Evolutionary conservation across 352 stramenopile species (phyloP), one percentile per base, ranked within the genome.

Genomic region (Phytophthora multivora): DNA sequence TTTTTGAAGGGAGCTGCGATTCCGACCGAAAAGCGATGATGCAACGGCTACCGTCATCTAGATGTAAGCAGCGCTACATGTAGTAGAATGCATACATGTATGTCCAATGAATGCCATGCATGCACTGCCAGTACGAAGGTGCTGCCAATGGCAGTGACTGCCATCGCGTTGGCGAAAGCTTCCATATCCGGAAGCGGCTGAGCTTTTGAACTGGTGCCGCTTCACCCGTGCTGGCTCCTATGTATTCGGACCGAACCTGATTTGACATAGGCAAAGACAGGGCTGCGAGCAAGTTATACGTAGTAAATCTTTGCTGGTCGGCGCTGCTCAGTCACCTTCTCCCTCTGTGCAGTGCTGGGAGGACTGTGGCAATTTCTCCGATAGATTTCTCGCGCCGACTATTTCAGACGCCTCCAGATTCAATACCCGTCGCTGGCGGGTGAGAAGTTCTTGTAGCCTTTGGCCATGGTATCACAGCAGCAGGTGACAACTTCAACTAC

Each of bases 161-260:
- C 28, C 28, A 33, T 33, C 11, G 28, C 28, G 9, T 33, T 13
- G 28, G 35, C 15, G 15, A 40, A 40, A 40, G 35, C 35, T 40
- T 40, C 13, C n/a, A 40, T 40, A 19, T 35, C n/a, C 26, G 42
- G 15, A n/a, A 11, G 19, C 30, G 8, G 21, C 28, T 33, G 28
- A 33, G 28, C 10, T 12, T 9, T 2, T 2, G 28, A 30, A 33
- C 28, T 39, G 25, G 43, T 39, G 43, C 13, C 25, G 23, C 25
- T 38, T 50, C 43, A 33, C 28, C n/a, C 9, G 31, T 43, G 12
- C 46, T 63, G 56, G 38, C 36, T 60, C 48, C 23, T 26, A n/a
- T n/a, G 39, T 66, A 66, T 61, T 45, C 51, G 35, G 33, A 36
- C 19, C 31, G 18, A 43, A 48, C 59, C 59, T 66, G 59, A 66